Percentiles rank a stretch among this genome's conserved stretches.
Evolutionary conservation across 768 basidiomycete genomes (phyloP).

Genomic region (Hysterangium stoloniferum): DNA sequence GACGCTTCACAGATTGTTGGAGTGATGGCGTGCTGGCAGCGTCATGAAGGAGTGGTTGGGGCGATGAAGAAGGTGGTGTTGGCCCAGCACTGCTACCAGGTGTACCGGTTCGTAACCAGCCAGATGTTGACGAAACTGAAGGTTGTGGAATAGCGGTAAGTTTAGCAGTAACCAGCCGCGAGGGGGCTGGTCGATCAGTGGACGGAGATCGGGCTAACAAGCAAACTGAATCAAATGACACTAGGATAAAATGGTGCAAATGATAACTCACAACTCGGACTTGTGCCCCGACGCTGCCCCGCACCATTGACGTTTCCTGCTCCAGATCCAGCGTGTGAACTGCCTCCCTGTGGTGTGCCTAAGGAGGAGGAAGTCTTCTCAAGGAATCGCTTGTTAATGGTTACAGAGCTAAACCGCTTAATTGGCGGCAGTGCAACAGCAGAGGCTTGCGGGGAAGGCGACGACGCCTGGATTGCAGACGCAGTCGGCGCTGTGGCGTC

Average conservation of each 20-base stretch:
- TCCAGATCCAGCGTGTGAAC: constrained; percentile 35
- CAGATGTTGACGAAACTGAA: constrained; percentile 49
- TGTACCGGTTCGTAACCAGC: constrained; percentile 75
- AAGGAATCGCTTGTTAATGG: constrained; percentile 95
- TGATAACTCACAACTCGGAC: constrained; percentile 36
- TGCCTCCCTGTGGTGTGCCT: constrained; percentile 26
- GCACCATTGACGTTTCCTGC: constrained; percentile 33
- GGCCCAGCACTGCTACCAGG: constrained; percentile 49
- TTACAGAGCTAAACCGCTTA: constrained; percentile 85
- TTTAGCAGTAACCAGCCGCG: constrained; percentile 81
- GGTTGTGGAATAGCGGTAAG: constrained; percentile 61
- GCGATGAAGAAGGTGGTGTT: constrained; percentile 33
- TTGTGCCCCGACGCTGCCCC: constrained; percentile 25
- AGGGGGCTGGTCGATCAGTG: constrained; percentile 49
- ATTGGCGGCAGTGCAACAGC: constrained; percentile 35
- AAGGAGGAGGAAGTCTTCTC: constrained; percentile 74
- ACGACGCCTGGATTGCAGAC: background rate
- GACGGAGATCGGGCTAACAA: constrained; percentile 42
- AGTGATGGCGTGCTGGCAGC: constrained; percentile 20
- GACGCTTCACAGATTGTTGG: constrained; percentile 3
- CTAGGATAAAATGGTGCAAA: background rate
- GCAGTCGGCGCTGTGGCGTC: background rate
- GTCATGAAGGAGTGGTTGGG: constrained; percentile 24
- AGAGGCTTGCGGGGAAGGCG: background rate
- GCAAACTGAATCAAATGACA: constrained; percentile 14